phyloP scores from a whole-genome alignment of 345 rosid species.

The Raphanus sativus region DNA sequence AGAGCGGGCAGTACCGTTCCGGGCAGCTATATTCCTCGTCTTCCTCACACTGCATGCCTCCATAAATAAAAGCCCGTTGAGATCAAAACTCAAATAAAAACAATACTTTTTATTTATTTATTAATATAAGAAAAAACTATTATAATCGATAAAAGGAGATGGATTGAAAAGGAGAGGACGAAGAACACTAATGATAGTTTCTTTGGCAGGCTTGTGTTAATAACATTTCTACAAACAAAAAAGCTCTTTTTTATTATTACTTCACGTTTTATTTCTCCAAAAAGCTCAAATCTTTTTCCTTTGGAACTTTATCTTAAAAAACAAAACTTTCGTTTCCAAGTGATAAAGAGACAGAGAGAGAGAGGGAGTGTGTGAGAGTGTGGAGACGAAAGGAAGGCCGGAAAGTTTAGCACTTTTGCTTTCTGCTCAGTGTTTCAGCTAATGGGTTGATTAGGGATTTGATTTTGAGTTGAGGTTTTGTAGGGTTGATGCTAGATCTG shows the following conservation, averaged over 20 bases:
- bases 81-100: not conserved
- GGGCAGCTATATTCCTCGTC: constrained; percentile 46
- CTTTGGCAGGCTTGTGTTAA: constrained; percentile 34
- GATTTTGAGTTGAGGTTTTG: constrained; percentile 11
- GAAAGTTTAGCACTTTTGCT: constrained; percentile 15
- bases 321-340: not conserved
- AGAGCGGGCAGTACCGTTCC: constrained; percentile 57
- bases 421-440: not conserved
- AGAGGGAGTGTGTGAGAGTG: constrained; percentile 13
- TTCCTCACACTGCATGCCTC: constrained; percentile 29
- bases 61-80: constrained; percentile 10
- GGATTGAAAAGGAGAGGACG: constrained; percentile 14
- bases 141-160: not conserved
- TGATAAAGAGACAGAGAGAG: constrained; percentile 5
- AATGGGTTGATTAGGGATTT: not conserved
- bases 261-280: constrained; percentile 27
- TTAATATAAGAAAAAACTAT: not conserved
- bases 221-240: not conserved
- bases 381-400: constrained; percentile 29
- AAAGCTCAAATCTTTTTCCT: not conserved
- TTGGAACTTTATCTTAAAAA: not conserved
- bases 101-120: not conserved
- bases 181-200: constrained; percentile 39
- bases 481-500: constrained; percentile 38
- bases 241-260: constrained; percentile 32